Evolutionary conservation across 108 stramenopile genomes (phyloP).

Genomic region (Nitzschia sp.): DNA sequence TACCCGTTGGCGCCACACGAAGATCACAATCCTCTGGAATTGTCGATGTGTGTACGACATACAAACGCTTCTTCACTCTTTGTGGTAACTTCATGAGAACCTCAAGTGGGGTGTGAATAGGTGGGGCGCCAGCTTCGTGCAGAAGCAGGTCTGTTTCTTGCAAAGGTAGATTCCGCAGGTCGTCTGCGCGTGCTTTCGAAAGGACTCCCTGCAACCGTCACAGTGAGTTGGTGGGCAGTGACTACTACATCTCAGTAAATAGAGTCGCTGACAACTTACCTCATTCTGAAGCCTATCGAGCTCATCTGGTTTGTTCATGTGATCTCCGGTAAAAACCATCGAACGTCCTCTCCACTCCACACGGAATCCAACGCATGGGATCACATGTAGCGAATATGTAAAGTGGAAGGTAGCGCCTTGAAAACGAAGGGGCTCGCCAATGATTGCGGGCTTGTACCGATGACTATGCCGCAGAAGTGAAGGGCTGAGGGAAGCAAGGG

Average conservation of each 20-base stretch:
- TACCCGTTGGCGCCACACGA: conserved; percentile 85
- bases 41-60: conserved; percentile 90
- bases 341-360: conserved; percentile 88
- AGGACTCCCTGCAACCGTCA: conserved; percentile 59
- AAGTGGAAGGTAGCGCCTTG: conserved; percentile 90
- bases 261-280: conserved; percentile 26
- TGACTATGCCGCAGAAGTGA: conserved; percentile 79
- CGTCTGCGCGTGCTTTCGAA: conserved; percentile 73
- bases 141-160: conserved; percentile 87
- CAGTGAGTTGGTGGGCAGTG: neutral
- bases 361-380: conserved; percentile 91
- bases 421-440: conserved; percentile 85
- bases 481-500: conserved; percentile 83
- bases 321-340: conserved; percentile 93
- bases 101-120: conserved; percentile 90
- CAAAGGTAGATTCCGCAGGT: conserved; percentile 79
- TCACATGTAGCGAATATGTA: conserved; percentile 89
- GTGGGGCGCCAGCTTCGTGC: conserved; percentile 93
- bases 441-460: conserved; percentile 85
- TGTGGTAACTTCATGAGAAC: conserved; percentile 75
- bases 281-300: conserved; percentile 64
- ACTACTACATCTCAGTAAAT: neutral
- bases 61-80: conserved; percentile 80
- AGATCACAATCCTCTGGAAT: conserved; percentile 71
- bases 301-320: conserved; percentile 83